phyloP scores from a whole-genome alignment of 371 early-diverging fungal genomes.

The Massospora cicadina region DNA sequence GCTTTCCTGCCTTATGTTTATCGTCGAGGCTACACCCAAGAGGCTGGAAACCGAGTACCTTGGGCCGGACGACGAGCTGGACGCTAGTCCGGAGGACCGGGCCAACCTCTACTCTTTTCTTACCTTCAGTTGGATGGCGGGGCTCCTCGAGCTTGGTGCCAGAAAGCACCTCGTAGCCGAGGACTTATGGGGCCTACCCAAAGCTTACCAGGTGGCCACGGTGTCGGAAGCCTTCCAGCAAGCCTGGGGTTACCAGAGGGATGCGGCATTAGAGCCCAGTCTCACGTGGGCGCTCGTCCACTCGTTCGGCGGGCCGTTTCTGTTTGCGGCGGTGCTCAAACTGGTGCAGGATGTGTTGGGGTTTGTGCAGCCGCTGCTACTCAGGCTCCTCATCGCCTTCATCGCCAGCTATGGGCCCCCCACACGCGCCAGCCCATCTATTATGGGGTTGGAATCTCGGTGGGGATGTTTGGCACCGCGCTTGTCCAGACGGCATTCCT shows the following conservation, averaged over 20 bases:
- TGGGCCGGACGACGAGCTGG: conserved; percentile 16
- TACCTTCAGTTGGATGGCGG: conserved; percentile 83
- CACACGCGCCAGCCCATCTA: conserved; percentile 28
- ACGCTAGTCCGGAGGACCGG: conserved; percentile 49
- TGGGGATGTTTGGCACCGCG: conserved; percentile 64
- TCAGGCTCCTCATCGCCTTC: conserved; percentile 55
- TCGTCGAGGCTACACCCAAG: not conserved
- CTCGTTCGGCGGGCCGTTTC: conserved; percentile 48
- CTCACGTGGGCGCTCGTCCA: conserved; percentile 38
- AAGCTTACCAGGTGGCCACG: conserved; percentile 38
- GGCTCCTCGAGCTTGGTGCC: conserved; percentile 66
- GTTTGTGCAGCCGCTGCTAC: conserved; percentile 71
- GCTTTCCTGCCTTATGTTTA: not conserved
- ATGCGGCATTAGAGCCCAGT: conserved; percentile 26
- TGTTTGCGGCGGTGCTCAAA: conserved; percentile 61
- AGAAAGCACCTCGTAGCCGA: conserved; percentile 49
- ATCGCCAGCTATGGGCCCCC: conserved; percentile 33
- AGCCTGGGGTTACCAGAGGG: conserved; percentile 30
- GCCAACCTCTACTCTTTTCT: conserved; percentile 72
- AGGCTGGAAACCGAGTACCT: not conserved
- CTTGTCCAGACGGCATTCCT: conserved; percentile 65
- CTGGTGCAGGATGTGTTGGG: conserved; percentile 53
- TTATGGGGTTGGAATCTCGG: conserved; percentile 39
- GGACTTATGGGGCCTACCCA: conserved; percentile 57
- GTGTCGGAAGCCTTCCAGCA: conserved; percentile 44